phyloP scores from a whole-genome alignment of 805 yeast genomes.

The Ogataea trehalophila region DNA sequence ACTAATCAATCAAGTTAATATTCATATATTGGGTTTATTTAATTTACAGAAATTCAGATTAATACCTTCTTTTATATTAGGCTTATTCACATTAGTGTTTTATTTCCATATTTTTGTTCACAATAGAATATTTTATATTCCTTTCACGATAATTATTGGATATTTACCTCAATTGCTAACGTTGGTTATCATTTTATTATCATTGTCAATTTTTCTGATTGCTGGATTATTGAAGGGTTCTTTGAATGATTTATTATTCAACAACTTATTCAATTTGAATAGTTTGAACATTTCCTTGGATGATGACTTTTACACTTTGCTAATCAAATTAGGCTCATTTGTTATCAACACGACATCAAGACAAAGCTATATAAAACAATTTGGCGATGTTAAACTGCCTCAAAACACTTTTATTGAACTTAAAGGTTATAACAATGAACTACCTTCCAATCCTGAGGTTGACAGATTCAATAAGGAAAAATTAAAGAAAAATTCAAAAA shows the following conservation, averaged over 20 bases:
- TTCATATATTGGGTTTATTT: conserved; percentile 59
- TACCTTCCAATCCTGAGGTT: background rate
- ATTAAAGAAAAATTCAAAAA: too few species aligned
- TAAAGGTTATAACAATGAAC: background rate
- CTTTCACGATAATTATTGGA: conserved; percentile 51
- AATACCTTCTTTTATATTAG: conserved; percentile 58
- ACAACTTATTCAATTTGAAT: conserved; percentile 29
- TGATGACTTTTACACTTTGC: conserved; percentile 65
- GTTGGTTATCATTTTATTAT: conserved; percentile 42
- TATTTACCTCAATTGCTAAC: conserved; percentile 64
- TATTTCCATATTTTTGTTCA: conserved; percentile 36
- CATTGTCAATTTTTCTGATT: conserved; percentile 47
- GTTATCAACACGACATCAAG: conserved; percentile 65
- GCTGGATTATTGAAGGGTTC: conserved; percentile 55
- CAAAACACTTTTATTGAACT: conserved; percentile 51
- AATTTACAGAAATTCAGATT: conserved; percentile 52
- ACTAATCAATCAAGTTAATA: conserved; percentile 50
- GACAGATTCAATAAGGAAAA: background rate
- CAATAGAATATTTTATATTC: conserved; percentile 45
- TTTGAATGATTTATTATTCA: conserved; percentile 27
- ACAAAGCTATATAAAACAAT: conserved; percentile 60
- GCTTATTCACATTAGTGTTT: conserved; percentile 46
- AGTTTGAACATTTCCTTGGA: conserved; percentile 35
- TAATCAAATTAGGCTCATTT: conserved; percentile 55
- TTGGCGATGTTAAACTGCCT: conserved; percentile 44